Percentiles rank a stretch among this genome's conserved stretches.
Conservation (phyloP, 345 rosid genomes). For the Geranium rotundifolium region DNA sequence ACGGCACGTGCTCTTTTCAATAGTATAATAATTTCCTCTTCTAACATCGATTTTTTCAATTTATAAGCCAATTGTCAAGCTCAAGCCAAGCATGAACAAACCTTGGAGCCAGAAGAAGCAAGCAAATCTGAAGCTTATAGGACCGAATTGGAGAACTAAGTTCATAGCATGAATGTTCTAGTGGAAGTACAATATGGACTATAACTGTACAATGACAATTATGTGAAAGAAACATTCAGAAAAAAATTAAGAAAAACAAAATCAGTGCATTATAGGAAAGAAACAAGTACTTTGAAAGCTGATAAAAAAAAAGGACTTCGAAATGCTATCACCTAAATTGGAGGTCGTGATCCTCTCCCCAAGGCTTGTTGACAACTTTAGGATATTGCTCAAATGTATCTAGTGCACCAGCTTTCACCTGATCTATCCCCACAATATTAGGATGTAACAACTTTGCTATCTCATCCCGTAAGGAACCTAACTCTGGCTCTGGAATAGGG, state of each 20-base stretch:
- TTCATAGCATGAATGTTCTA: not conserved
- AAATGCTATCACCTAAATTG: conserved; percentile 65
- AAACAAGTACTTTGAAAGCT: conserved; percentile 14
- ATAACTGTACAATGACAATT: too few relatives aligned
- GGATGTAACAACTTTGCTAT: conserved; percentile 73
- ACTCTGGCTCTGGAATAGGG: conserved; percentile 88
- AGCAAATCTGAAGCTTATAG: not conserved
- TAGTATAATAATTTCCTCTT: too few relatives aligned
- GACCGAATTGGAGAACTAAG: not conserved
- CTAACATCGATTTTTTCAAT: too few relatives aligned
- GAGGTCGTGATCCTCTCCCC: conserved; percentile 92
- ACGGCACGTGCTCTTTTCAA: too few relatives aligned
- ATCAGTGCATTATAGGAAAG: conserved; percentile 1
- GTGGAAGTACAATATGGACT: too few relatives aligned
- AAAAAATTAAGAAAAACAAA: too few relatives aligned
- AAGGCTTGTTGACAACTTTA: conserved; percentile 59
- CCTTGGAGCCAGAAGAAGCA: too few relatives aligned
- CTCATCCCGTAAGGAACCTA: conserved; percentile 63
- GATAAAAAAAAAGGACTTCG: not conserved
- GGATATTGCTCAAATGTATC: conserved; percentile 38
- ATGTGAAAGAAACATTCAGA: too few relatives aligned
- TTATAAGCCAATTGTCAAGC: too few relatives aligned
- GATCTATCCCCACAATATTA: conserved; percentile 79
- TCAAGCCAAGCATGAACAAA: too few relatives aligned
- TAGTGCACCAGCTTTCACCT: conserved; percentile 46